These are phyloP conservation scores for Epichloe hybrida DNA, from an alignment of 2,329 filamentous ascomycete genomes.

Conservation along the genomic window DNA sequence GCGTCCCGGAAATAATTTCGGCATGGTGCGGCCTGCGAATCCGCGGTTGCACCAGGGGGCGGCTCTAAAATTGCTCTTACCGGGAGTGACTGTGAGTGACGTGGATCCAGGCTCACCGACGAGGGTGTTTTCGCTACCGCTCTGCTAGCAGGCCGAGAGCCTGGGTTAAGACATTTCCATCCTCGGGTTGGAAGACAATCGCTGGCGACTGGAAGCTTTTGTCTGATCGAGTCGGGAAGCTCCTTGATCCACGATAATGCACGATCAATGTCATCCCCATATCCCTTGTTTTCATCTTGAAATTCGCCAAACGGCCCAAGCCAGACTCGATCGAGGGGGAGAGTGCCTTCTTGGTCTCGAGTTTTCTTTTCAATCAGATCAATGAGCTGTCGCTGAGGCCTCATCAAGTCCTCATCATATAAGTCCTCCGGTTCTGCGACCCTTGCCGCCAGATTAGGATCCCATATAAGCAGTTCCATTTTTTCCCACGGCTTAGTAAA, in stretches of 20 bases:
- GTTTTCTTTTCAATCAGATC: slow-evolving; percentile 18
- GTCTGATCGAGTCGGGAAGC: slow-evolving; percentile 19
- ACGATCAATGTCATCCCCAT: slow-evolving; percentile 26
- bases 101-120: background rate
- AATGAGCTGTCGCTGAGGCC: slow-evolving; percentile 33
- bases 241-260: slow-evolving; percentile 25
- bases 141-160: background rate
- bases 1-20: slow-evolving; percentile 25
- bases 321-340: slow-evolving; percentile 31
- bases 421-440: slow-evolving; percentile 9
- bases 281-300: slow-evolving; percentile 9
- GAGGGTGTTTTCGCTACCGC: background rate
- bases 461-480: slow-evolving; percentile 43
- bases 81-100: background rate
- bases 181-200: slow-evolving; percentile 18
- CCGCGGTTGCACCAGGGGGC: slow-evolving; percentile 19
- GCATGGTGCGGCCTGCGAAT: slow-evolving; percentile 7
- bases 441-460: slow-evolving; percentile 20
- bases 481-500: slow-evolving; percentile 17
- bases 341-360: slow-evolving; percentile 15
- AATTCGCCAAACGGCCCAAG: slow-evolving; percentile 21
- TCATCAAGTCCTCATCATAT: slow-evolving; percentile 24
- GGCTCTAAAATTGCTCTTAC: slow-evolving; percentile 33
- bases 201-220: slow-evolving; percentile 22
- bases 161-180: slow-evolving; percentile 22